These are phyloP conservation scores for Myxozyma vanderwaltii DNA, from an alignment of 805 yeast species.

Conservation along the genomic window DNA sequence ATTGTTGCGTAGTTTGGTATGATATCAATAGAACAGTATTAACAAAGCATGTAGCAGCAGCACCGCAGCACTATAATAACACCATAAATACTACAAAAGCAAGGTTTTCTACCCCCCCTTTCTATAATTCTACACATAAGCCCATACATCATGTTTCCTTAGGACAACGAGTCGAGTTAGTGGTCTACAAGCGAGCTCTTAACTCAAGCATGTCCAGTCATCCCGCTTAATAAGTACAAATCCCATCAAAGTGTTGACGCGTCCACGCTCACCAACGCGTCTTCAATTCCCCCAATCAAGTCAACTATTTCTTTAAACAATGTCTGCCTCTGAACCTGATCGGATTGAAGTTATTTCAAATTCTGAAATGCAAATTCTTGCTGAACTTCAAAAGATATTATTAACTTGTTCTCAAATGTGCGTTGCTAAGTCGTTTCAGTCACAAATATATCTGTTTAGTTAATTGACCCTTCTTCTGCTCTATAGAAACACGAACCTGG, in stretches of 20 bases:
- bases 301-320: no score
- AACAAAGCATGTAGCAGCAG: not conserved
- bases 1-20: not conserved
- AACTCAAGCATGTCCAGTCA: no score
- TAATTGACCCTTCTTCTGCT: not conserved
- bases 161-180: no score
- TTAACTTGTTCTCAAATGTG: slow-evolving; percentile 21
- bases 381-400: slow-evolving; percentile 20
- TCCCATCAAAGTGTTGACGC: no score
- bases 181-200: no score
- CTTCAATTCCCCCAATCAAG: not conserved
- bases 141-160: no score
- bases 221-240: no score
- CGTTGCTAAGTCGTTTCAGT: no score
- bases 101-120: no score
- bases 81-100: no score
- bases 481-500: slow-evolving; percentile 11
- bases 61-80: no score
- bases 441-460: not conserved
- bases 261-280: not conserved
- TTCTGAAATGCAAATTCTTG: slow-evolving; percentile 4
- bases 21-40: not conserved
- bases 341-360: not conserved
- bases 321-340: not conserved
- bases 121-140: no score